Base-by-base conservation (phyloP, 441 rosid genomes). In the Geranium incanum region DNA sequence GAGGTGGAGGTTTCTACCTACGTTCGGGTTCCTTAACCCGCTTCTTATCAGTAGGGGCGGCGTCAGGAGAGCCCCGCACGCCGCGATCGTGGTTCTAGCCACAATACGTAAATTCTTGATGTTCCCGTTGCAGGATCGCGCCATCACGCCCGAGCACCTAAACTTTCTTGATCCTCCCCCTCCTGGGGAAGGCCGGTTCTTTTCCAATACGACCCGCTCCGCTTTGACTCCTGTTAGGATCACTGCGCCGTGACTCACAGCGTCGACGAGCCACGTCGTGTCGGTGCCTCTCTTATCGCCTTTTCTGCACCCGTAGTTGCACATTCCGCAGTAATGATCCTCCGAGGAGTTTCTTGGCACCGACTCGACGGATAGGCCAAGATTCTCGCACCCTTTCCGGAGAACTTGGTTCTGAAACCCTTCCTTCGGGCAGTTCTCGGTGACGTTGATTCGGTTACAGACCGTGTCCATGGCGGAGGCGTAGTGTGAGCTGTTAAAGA, bases 211-310 rank as follows among this genome's bases (percentile, higher is more conserved):
- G 50, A 92, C 79, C 65, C 78, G 84, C 75, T 87, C 97, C 0
- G 95, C 99, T 72, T 88, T 92, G 82, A 94, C 89, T 71, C 87
- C 95, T 3, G 97, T 83, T 63, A 94, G 13, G 55, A 94, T 84
- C 33, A 94, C 89, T 1, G 97, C 86, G 0, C 90, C 92, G 1
- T 82, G 77, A 7, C 73, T 73, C 66, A 90, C 88, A 0, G 99
- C 97, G 69, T 91, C 95, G 0, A 92, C 88, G 45, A 94, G 81
- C 99, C 99, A 94, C 2, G 95, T 90, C 2, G 66, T 66, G 60
- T 94, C 93, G 0, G 91, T 87, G 70, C 99, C 97, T 72, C 76
- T 85, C 76, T 94, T 94, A 60, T 94, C 99, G 37, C 97, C 97
- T 23, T 67, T 80, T 72, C 72, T 83, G 59, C 99, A 92, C 6